phyloP scores from a whole-genome alignment of 345 rosid genomes.

The Excoecaria cochinchinensis region DNA sequence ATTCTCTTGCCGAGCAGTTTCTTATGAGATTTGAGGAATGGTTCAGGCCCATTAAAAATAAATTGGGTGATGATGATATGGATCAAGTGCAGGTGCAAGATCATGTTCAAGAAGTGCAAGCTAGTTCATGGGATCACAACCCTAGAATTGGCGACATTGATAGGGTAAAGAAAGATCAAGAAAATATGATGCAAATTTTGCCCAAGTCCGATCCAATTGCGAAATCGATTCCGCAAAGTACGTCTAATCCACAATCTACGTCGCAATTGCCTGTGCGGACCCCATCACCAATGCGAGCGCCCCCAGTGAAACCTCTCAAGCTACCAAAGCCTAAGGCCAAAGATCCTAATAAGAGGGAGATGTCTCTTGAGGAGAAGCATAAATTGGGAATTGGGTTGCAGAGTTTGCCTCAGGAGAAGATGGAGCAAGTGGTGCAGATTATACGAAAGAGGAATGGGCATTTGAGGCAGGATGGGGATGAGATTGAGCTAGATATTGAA shows the following conservation, averaged over 20 bases:
- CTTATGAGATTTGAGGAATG: conserved; percentile 48
- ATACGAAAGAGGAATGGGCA: conserved; percentile 66
- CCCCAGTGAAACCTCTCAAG: conserved; percentile 44
- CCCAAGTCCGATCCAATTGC: conserved; percentile 31
- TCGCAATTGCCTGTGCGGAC: conserved; percentile 40
- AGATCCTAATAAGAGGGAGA: conserved; percentile 73
- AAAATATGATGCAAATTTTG: conserved; percentile 18
- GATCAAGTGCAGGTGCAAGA: conserved; percentile 15
- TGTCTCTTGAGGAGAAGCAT: conserved; percentile 71
- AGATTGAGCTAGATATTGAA: conserved; percentile 79
- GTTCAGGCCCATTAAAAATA: conserved; percentile 42
- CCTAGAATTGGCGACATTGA: conserved; percentile 23
- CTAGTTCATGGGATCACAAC: conserved; percentile 48
- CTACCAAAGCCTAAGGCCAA: conserved; percentile 78
- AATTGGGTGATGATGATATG: conserved; percentile 21
- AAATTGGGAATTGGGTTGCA: conserved; percentile 69
- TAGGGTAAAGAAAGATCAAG: conserved; percentile 24
- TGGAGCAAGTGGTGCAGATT: conserved; percentile 77
- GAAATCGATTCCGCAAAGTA: conserved; percentile 16
- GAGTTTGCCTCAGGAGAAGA: conserved; percentile 78
- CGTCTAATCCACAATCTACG: conserved; percentile 18
- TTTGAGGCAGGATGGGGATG: conserved; percentile 76
- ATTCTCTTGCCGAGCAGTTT: conserved; percentile 52
- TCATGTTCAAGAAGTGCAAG: conserved; percentile 37
- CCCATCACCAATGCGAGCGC: conserved; percentile 35